Percentiles rank a stretch among this genome's conserved stretches.
phyloP scores from a whole-genome alignment of 306 rosid species.

The Quillaja saponaria region DNA sequence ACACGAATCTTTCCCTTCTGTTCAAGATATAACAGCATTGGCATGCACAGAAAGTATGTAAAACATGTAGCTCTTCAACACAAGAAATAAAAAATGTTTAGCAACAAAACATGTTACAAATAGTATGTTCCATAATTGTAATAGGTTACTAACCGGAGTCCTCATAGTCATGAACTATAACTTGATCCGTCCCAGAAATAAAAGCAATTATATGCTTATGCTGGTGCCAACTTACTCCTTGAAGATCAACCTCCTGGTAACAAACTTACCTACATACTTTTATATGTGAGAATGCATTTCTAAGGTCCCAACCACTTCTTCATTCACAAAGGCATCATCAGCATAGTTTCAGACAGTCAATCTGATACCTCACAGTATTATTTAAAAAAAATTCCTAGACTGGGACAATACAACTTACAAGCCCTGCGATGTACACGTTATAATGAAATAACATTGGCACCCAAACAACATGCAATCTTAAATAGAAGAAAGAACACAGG shows the following conservation, averaged over 20 bases:
- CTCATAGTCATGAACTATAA: conserved; percentile 69
- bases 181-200: conserved; percentile 67
- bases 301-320: conserved; percentile 1
- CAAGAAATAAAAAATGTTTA: background rate
- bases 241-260: conserved; percentile 81
- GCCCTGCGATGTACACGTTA: background rate
- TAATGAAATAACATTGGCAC: too few species aligned
- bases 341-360: background rate
- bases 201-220: conserved; percentile 82
- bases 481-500: too few species aligned
- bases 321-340: background rate
- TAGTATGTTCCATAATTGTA: background rate
- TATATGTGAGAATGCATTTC: background rate
- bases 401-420: background rate
- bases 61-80: background rate
- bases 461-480: too few species aligned
- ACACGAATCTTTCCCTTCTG: conserved; percentile 86
- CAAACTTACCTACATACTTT: conserved; percentile 59
- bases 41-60: background rate
- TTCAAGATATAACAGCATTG: conserved; percentile 26
- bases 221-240: conserved; percentile 92
- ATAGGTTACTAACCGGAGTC: conserved; percentile 60
- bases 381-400: background rate
- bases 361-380: background rate
- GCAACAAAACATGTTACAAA: background rate